phyloP scores from a whole-genome alignment of 345 rosid genomes.

The Syzygium jambos region DNA sequence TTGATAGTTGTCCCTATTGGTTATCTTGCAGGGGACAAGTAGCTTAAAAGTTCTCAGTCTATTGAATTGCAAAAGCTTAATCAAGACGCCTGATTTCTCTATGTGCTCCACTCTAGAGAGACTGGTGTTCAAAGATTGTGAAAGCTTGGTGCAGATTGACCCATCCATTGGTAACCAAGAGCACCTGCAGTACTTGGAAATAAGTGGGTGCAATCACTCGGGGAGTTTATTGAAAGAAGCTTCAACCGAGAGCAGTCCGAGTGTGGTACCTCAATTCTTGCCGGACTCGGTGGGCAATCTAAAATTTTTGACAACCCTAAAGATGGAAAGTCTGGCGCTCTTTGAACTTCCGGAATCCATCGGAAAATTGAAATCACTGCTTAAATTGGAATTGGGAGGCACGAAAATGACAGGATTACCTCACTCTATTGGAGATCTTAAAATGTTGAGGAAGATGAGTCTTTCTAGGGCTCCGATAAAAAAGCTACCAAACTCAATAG shows the following conservation, averaged over 20 bases:
- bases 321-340: too few relatives aligned
- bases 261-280: not conserved
- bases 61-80: not conserved
- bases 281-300: not conserved
- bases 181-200: not conserved
- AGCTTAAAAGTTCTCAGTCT: not conserved
- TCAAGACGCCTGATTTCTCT: not conserved
- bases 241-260: not conserved
- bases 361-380: not conserved
- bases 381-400: not conserved
- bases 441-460: not conserved
- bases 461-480: not conserved
- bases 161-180: not conserved
- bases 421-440: not conserved
- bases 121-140: not conserved
- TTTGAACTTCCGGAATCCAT: not conserved
- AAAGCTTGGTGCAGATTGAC: not conserved
- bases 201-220: not conserved
- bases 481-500: not conserved
- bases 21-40: not conserved
- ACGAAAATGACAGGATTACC: not conserved
- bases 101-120: not conserved
- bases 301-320: too few relatives aligned
- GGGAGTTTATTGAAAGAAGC: not conserved
- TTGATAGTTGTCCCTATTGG: not conserved